Conservation (phyloP, 1,139 yeast genomes). For the Saccharomycopsis hybrid region DNA sequence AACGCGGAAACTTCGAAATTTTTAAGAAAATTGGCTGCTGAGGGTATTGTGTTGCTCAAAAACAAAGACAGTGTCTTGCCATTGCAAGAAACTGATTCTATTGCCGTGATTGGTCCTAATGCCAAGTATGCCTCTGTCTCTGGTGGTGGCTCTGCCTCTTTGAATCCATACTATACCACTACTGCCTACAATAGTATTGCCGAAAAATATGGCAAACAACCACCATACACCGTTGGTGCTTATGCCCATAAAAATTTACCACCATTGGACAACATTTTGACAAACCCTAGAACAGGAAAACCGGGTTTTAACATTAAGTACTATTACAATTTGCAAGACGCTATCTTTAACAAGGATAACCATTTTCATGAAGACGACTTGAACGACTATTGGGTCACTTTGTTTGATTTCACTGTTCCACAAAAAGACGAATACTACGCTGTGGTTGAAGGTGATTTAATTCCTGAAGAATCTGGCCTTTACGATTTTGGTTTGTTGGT, state of each 20-base stretch:
- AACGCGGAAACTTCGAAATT: constrained; percentile 45
- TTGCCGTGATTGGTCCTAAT: constrained; percentile 41
- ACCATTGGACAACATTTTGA: constrained; percentile 39
- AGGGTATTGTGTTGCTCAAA: constrained; percentile 45
- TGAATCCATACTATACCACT: constrained; percentile 26
- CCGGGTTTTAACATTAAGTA: constrained; percentile 53
- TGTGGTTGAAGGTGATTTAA: constrained; percentile 4
- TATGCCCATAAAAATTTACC: constrained; percentile 39
- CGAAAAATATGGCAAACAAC: constrained; percentile 23
- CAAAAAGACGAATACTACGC: too few relatives aligned
- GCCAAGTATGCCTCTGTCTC: constrained; percentile 45
- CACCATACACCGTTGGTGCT: constrained; percentile 34
- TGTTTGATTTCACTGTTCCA: too few relatives aligned
- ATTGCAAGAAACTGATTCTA: constrained; percentile 47
- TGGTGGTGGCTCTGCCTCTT: constrained; percentile 50
- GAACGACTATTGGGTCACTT: too few relatives aligned
- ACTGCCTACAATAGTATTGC: constrained; percentile 31
- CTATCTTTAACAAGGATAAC: too few relatives aligned
- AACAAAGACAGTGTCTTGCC: constrained; percentile 45
- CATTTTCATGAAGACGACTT: too few relatives aligned
- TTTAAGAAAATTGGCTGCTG: constrained; percentile 44
- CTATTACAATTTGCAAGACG: constrained; percentile 38
- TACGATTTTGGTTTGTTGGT: constrained; percentile 24
- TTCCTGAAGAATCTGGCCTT: constrained; percentile 22
- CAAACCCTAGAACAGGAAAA: constrained; percentile 43